Percentiles rank a stretch among this genome's conserved stretches.
Evolutionary conservation across 1,139 yeast species (phyloP).

Genomic region (Casaregolazyma suthepensis): DNA sequence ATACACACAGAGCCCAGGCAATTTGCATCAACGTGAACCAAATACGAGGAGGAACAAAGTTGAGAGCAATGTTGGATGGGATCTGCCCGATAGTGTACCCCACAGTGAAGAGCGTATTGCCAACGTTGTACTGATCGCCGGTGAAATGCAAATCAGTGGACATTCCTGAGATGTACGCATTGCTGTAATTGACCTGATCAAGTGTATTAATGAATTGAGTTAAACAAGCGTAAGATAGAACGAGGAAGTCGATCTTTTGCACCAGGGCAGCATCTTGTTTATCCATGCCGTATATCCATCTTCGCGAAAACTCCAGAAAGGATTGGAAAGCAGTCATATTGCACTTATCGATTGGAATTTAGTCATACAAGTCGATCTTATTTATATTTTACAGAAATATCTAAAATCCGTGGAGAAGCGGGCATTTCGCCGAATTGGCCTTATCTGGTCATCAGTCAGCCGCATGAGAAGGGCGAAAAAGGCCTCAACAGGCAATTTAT

Average conservation of each 20-base stretch:
- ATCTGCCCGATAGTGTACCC: constrained; percentile 56
- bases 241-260: constrained; percentile 9
- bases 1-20: constrained; percentile 62
- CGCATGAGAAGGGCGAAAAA: background rate
- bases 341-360: background rate
- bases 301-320: constrained; percentile 6
- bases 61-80: constrained; percentile 36
- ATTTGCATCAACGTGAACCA: constrained; percentile 54
- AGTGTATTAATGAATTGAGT: constrained; percentile 9
- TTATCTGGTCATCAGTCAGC: background rate
- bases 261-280: constrained; percentile 9
- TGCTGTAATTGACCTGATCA: constrained; percentile 21
- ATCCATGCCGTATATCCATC: constrained; percentile 6
- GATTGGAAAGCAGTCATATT: background rate
- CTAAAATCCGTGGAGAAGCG: background rate
- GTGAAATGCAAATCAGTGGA: constrained; percentile 51
- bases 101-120: constrained; percentile 24
- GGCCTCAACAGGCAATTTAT: background rate
- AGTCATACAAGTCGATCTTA: background rate
- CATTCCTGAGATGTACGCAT: constrained; percentile 65
- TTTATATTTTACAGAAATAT: background rate
- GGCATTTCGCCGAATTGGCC: background rate
- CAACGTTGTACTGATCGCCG: constrained; percentile 45
- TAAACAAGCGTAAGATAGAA: constrained; percentile 9
- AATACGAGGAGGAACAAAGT: constrained; percentile 46